Evolutionary conservation across 306 rosid species (phyloP), one percentile per base, ranked within the genome.

Genomic region (Prosopis cineraria): DNA sequence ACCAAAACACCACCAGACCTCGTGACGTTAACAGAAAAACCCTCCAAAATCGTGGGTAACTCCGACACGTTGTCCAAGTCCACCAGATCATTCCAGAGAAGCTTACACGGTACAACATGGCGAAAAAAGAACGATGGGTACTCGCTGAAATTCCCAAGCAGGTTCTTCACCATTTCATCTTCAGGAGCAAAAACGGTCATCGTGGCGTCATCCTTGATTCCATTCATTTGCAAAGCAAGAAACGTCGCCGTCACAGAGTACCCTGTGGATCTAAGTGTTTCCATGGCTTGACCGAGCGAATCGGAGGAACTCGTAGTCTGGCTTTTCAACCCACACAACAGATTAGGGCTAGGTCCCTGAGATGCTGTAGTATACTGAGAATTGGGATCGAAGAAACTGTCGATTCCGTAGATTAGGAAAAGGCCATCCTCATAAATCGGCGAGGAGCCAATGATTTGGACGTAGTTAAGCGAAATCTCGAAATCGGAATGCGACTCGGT

Each of bases 111-210:
- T 30, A 89, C 90, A 34, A 19, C 55, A 85, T 94, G 98, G 17
- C 94, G 89, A 14, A 86, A 88, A 62, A 85, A 90, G 48, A 90
- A 71, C 3, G 90, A 85, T 10, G 93, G 86, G 37, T 80, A 76
- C 0, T 85, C 86, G 1, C 73, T 70, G 19, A 79, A 63, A 78
- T 82, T 73, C 13, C 83, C 81, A 3, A 87, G 7, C 2, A 43
- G 79, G 56, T 58, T 86, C 65, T 37, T 20, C 81, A 90, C 74
- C 19, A 77, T 75, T 30, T 82, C 84, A 70, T 94, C 96, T 3
- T 79, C 25, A 0, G 94, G 96, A 86, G 97, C 93, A n/a, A 94
- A 86, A n/a, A 94, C 81, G 4, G 98, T 94, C 56, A 91, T 83
- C 33, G 55, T 45, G 0, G 12, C 65, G 75, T 64, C 75, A 11